phyloP scores from a whole-genome alignment of 805 yeast genomes.

The Ogataea nitratoaversa region DNA sequence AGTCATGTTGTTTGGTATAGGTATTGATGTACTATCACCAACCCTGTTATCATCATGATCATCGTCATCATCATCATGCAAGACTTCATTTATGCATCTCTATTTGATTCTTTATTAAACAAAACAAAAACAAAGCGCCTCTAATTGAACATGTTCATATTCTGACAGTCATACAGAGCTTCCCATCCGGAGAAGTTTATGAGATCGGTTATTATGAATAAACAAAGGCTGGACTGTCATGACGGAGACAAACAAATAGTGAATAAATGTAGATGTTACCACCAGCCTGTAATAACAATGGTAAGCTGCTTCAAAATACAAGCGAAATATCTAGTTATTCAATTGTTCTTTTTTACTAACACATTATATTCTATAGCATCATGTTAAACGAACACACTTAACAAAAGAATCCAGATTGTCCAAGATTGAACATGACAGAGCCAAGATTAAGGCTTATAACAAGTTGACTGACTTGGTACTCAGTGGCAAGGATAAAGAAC shows the following conservation, averaged over 20 bases:
- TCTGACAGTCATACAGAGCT: slow-evolving; percentile 2
- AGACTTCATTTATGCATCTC: too few relatives aligned
- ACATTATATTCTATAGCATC: slow-evolving; percentile 62
- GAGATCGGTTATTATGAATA: neutral
- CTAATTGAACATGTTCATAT: slow-evolving; percentile 1
- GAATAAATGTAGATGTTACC: too few relatives aligned
- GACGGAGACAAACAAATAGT: too few relatives aligned
- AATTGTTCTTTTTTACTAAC: too few relatives aligned
- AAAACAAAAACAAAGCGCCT: neutral
- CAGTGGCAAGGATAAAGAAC: slow-evolving; percentile 23
- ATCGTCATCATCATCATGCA: too few relatives aligned
- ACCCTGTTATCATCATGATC: too few relatives aligned
- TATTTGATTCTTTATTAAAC: neutral
- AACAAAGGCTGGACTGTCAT: too few relatives aligned
- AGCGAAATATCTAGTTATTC: too few relatives aligned
- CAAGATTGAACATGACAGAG: slow-evolving; percentile 54
- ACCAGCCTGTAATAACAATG: too few relatives aligned
- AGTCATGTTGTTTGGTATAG: neutral
- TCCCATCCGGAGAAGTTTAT: too few relatives aligned
- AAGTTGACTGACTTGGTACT: slow-evolving; percentile 42
- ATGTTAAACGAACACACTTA: slow-evolving; percentile 56
- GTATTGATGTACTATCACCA: too few relatives aligned
- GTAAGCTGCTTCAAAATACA: too few relatives aligned
- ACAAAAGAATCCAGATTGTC: slow-evolving; percentile 50
- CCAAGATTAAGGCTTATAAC: slow-evolving; percentile 54